Conservation (phyloP, 2,329 filamentous ascomycete genomes). For the Phialophora expanda region DNA sequence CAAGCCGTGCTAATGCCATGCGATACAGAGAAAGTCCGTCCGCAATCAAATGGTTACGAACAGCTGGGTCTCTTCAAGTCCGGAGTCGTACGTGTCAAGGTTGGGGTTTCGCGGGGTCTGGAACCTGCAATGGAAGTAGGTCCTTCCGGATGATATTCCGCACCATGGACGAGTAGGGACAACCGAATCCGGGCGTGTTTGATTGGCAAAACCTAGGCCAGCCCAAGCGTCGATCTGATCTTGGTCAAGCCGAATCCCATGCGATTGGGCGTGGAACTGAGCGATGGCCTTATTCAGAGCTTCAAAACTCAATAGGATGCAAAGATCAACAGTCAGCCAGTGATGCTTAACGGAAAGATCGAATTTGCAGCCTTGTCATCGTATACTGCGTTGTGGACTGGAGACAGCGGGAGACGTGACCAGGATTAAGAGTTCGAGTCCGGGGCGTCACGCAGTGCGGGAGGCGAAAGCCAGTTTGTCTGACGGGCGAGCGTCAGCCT, state of each 20-base stretch:
- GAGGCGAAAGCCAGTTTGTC: background rate
- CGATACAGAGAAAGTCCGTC: conserved; percentile 7
- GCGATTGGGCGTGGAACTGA: too few species aligned
- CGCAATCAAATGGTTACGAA: background rate
- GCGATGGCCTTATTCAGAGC: background rate
- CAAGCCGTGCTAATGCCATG: conserved; percentile 26
- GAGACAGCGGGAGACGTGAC: background rate
- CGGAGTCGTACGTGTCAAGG: conserved; percentile 6
- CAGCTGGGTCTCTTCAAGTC: background rate
- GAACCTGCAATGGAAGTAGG: background rate
- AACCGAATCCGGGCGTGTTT: background rate
- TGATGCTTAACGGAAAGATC: background rate
- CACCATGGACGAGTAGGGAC: background rate
- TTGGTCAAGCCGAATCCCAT: too few species aligned
- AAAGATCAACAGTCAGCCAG: background rate
- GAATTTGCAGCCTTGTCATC: background rate
- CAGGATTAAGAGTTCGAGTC: background rate
- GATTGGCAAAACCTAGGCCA: background rate
- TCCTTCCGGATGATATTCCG: conserved; percentile 6
- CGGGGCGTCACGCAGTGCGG: background rate
- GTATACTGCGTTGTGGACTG: too few species aligned
- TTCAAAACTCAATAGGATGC: too few species aligned
- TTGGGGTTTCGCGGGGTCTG: background rate
- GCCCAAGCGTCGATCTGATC: too few species aligned
- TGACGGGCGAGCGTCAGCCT: background rate